These are phyloP conservation scores for Aspergillus tubingensis DNA, from an alignment of 2,329 filamentous ascomycete species.

Conservation along the genomic window DNA sequence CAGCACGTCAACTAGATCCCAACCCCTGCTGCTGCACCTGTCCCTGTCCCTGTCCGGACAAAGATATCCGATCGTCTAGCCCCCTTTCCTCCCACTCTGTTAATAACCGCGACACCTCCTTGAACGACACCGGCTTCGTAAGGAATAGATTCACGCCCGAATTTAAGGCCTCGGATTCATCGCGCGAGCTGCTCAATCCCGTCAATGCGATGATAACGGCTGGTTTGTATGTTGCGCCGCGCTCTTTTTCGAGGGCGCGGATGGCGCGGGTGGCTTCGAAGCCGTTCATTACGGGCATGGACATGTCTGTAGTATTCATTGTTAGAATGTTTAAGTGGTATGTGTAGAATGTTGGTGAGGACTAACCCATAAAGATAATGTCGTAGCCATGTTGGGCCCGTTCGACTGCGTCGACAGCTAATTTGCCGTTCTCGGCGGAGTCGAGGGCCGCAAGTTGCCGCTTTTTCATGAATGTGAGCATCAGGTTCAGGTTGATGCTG, in stretches of 20 bases:
- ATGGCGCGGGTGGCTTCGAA: slow-evolving; percentile 52
- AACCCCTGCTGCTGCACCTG: too few relatives aligned
- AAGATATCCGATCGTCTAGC: background rate
- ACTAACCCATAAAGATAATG: slow-evolving; percentile 49
- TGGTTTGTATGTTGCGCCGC: slow-evolving; percentile 27
- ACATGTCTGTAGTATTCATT: slow-evolving; percentile 37
- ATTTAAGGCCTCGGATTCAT: slow-evolving; percentile 46
- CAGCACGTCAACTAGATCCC: too few relatives aligned
- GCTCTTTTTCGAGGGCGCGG: slow-evolving; percentile 43
- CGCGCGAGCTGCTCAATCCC: slow-evolving; percentile 46
- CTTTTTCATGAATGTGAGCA: slow-evolving; percentile 48
- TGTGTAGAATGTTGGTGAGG: background rate
- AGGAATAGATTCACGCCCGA: slow-evolving; percentile 51
- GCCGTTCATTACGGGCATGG: slow-evolving; percentile 53
- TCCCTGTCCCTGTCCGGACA: background rate
- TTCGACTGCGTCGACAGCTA: slow-evolving; percentile 46
- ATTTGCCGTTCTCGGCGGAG: slow-evolving; percentile 46
- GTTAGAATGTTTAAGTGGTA: background rate
- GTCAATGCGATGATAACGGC: slow-evolving; percentile 50
- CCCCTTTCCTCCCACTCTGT: slow-evolving; percentile 32
- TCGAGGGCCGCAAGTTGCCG: slow-evolving; percentile 36
- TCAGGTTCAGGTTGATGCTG: slow-evolving; percentile 47
- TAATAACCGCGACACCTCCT: slow-evolving; percentile 44
- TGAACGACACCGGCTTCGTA: slow-evolving; percentile 51
- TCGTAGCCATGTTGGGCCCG: slow-evolving; percentile 39